phyloP scores from a whole-genome alignment of 1,139 yeast species.

The Candida neerlandica region DNA sequence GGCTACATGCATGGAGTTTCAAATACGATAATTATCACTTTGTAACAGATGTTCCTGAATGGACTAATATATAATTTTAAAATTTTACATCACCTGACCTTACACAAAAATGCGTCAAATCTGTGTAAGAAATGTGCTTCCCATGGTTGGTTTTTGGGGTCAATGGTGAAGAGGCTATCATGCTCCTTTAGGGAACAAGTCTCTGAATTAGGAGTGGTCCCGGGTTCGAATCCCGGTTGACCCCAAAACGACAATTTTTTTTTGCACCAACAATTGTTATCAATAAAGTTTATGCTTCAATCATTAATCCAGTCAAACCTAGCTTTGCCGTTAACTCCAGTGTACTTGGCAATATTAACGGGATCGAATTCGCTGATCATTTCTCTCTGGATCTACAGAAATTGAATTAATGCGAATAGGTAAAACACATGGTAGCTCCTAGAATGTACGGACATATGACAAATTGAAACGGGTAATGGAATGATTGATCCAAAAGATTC shows the following conservation, averaged over 20 bases:
- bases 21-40: constrained; percentile 23
- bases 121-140: background rate
- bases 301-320: too few species aligned
- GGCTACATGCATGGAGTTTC: constrained; percentile 54
- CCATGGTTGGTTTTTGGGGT: constrained; percentile 2
- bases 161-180: constrained; percentile 9
- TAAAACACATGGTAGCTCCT: too few species aligned
- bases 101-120: background rate
- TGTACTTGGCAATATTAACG: too few species aligned
- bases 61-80: constrained; percentile 30
- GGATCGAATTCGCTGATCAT: too few species aligned
- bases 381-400: too few species aligned
- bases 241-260: constrained; percentile 2
- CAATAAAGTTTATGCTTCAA: too few species aligned
- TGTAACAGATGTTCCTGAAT: constrained; percentile 39
- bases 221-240: constrained; percentile 9
- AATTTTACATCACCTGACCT: too few species aligned
- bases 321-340: too few species aligned
- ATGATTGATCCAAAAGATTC: too few species aligned
- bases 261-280: background rate
- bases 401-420: too few species aligned
- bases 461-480: too few species aligned
- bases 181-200: constrained; percentile 7
- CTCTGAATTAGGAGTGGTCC: constrained; percentile 7
- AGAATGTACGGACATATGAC: too few species aligned